Base-by-base conservation (phyloP, 2,329 filamentous ascomycete species). In the Neopestalotiopsis clavispora region DNA sequence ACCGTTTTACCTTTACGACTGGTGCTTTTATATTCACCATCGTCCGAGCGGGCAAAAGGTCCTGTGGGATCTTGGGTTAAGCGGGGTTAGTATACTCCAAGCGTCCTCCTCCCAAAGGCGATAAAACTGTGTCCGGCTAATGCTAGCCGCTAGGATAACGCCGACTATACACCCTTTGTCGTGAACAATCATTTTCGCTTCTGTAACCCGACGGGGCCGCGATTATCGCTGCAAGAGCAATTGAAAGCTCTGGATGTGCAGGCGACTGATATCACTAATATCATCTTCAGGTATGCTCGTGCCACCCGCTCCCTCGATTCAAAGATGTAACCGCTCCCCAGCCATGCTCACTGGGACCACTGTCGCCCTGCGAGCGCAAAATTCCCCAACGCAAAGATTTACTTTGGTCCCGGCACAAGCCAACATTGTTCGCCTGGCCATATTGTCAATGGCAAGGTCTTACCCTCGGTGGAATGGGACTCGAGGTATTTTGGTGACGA, bases 341-440 rank as follows among this genome's bases (percentile, higher is more conserved):
- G 61, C 14, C 61, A 64, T 49, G 61, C 61, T 4, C 61, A 64
- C 28, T 64, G 61, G 61, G 61, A 64, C 40, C 61, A 64, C 40
- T 64, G 61, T 10, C 61, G 38, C 40, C 61, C 61, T 0, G n/a
- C 61, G 14, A 64, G 17, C n/a, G 20, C 17, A 13, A 20, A 64
- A 10, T 64, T 64, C 61, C 61, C 61, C 4, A 42, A 64, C 5
- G 61, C 61, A 49, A 64, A 64, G 40, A 23, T 64, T 12, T 23
- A 45, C 3, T 64, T 64, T 32, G 61, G 61, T 1, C 61, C 61
- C 12, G 61, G 61, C 4, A 64, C 61, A 4, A 38, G 34, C 17
- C 20, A 30, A 23, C 28, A 64, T 64, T 64, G 61, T 10, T 49
- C 32, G 2, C 61, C 61, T 14, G 61, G 61, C 40, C 61, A 64